Evolutionary conservation across 495 filamentous ascomycete genomes (phyloP).

Genomic region (Hypoxylon fuscum): DNA sequence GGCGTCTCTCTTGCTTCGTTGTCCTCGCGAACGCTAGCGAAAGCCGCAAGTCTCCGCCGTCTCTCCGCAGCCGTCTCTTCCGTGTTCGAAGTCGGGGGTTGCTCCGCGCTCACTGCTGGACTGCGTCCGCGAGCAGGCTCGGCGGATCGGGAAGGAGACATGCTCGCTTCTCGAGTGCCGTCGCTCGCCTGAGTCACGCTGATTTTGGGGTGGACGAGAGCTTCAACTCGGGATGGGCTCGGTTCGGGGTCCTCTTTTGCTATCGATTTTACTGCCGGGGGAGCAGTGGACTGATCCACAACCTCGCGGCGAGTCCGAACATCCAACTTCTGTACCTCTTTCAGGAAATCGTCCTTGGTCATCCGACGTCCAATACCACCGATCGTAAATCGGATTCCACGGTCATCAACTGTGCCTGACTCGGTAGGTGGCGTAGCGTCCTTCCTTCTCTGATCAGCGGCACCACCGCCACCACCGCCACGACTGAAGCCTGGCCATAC

Average conservation of each 20-base stretch:
- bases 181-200: constrained; percentile 36
- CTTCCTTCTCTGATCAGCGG: constrained; percentile 51
- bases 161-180: constrained; percentile 27
- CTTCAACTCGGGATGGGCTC: constrained; percentile 26
- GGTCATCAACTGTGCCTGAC: constrained; percentile 72
- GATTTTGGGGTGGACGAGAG: constrained; percentile 38
- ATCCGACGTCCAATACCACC: constrained; percentile 74
- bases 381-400: constrained; percentile 87
- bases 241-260: constrained; percentile 59
- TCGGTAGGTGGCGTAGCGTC: constrained; percentile 51
- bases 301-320: constrained; percentile 75
- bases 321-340: constrained; percentile 82
- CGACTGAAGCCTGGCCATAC: constrained; percentile 66
- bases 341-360: constrained; percentile 92
- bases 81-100: constrained; percentile 36
- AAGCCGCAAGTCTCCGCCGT: constrained; percentile 51
- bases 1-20: constrained; percentile 75
- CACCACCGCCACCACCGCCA: too few relatives aligned
- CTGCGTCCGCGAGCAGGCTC: constrained; percentile 34
- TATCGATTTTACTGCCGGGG: constrained; percentile 62
- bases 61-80: constrained; percentile 54
- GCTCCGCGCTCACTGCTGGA: constrained; percentile 14
- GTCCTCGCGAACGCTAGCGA: constrained; percentile 47
- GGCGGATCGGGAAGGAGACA: constrained; percentile 15
- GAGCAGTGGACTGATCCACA: constrained; percentile 72